These are phyloP conservation scores for Rhizopogon sp. DNA, from an alignment of 768 basidiomycete genomes.

Conservation along the genomic window DNA sequence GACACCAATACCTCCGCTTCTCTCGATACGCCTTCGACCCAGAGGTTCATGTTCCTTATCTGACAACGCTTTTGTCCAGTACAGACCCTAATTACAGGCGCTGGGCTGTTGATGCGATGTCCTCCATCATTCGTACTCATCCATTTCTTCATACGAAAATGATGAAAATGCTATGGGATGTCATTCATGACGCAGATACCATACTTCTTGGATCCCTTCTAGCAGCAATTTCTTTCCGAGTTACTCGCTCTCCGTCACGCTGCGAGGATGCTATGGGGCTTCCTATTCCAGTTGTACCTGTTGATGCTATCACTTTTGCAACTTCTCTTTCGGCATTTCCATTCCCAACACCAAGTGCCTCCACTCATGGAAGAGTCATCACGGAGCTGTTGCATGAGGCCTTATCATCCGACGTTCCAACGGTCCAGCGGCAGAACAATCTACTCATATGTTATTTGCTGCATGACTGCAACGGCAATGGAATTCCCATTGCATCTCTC, in stretches of 20 bases:
- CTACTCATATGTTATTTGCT: constrained; percentile 11
- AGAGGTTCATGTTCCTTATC: constrained; percentile 44
- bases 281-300: neutral
- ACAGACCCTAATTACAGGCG: constrained; percentile 22
- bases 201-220: neutral
- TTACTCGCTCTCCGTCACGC: neutral
- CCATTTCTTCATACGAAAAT: constrained; percentile 30
- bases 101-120: constrained; percentile 30
- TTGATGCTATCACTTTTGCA: neutral
- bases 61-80: constrained; percentile 33
- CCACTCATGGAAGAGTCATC: neutral
- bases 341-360: too few species aligned
- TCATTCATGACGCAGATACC: neutral
- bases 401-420: constrained; percentile 21
- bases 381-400: constrained; percentile 4
- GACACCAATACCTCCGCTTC: constrained; percentile 36
- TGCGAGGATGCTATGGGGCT: neutral
- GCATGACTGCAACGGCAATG: neutral
- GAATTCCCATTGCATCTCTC: neutral
- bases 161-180: constrained; percentile 20
- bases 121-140: constrained; percentile 27
- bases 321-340: neutral
- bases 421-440: constrained; percentile 33
- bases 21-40: constrained; percentile 31
- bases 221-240: neutral